phyloP scores from a whole-genome alignment of 2,329 filamentous ascomycete genomes.

The Neonectria neomacrospora region DNA sequence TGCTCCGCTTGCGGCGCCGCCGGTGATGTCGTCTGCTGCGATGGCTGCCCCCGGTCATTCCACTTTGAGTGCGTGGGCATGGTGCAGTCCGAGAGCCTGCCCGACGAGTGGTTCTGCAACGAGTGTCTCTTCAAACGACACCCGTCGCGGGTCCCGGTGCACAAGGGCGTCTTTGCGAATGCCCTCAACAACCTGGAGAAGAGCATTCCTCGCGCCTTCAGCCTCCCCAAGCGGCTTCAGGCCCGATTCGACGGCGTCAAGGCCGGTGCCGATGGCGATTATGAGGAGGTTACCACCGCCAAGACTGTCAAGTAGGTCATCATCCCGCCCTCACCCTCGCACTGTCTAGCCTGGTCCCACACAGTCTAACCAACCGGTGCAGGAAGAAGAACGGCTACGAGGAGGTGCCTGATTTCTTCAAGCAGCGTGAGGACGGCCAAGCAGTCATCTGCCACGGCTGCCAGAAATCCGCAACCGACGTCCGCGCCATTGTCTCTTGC shows the following conservation, averaged over 20 bases:
- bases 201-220: slow-evolving; percentile 77
- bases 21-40: slow-evolving; percentile 91
- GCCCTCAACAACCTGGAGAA: slow-evolving; percentile 74
- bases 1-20: slow-evolving; percentile 87
- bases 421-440: slow-evolving; percentile 78
- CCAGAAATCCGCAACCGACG: slow-evolving; percentile 68
- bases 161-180: slow-evolving; percentile 68
- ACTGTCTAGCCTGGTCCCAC: slow-evolving; percentile 1
- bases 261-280: slow-evolving; percentile 81
- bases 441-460: slow-evolving; percentile 83
- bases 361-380: slow-evolving; percentile 1
- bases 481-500: slow-evolving; percentile 83
- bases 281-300: slow-evolving; percentile 72
- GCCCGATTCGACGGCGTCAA: slow-evolving; percentile 83
- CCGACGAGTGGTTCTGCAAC: slow-evolving; percentile 88
- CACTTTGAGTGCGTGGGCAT: slow-evolving; percentile 91
- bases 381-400: slow-evolving; percentile 68
- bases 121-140: slow-evolving; percentile 68
- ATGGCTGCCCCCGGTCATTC: slow-evolving; percentile 89
- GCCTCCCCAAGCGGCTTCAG: slow-evolving; percentile 76
- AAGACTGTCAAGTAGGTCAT: slow-evolving; percentile 72
- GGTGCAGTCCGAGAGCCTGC: slow-evolving; percentile 72
- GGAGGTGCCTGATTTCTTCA: slow-evolving; percentile 73
- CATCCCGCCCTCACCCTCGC: not conserved
- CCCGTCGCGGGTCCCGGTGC: slow-evolving; percentile 57